Evolutionary conservation across 768 basidiomycete genomes (phyloP), one percentile per base, ranked within the genome.

Genomic region (Paxillus involutus): DNA sequence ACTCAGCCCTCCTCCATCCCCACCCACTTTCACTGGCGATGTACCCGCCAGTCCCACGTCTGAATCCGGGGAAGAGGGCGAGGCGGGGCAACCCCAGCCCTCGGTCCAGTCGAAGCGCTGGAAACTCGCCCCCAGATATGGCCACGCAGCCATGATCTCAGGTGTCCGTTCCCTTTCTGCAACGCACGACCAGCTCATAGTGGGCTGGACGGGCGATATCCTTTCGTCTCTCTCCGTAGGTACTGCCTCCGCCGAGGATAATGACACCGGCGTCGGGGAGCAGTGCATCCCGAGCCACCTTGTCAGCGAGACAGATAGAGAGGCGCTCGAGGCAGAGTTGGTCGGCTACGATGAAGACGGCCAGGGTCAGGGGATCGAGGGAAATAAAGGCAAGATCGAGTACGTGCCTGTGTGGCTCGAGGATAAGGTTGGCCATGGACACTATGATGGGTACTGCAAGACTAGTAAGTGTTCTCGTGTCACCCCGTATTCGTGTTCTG

Each of bases 371-470:
- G 85, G 84, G 40, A 77, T 79, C 21, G 61, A 51, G 21, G 60
- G 69, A 14, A 69, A 75, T 43, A 70, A 74, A 33, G 68, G 82
- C 58, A 84, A 80, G 64, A 84, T 89, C 45, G 79, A 74, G 13
- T 97, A 92, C 61, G 82, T 91, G 7, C 94, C 96, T 5, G 91
- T 99, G 12, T 97, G 91, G 91, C 77, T 95, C 35, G 87, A 91
- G 62, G 90, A 93, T 62, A 83, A 88, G 68, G 83, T 94, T 37
- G 94, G 92, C 19, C 91, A 94, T 63, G 92, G 88, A 0, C 94
- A 97, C 69, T 97, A 98, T 68, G 94, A 98, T 61, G 95, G 94
- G 0, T 98, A 97, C 70, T 98, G 95, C 82, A 99, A 99, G 71
- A 87, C 89, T 65, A 96, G 94, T 95, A 63, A 71, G 89, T 83